phyloP scores from a whole-genome alignment of 2,329 filamentous ascomycete species.

The Dothidotthia symphoricarpi region DNA sequence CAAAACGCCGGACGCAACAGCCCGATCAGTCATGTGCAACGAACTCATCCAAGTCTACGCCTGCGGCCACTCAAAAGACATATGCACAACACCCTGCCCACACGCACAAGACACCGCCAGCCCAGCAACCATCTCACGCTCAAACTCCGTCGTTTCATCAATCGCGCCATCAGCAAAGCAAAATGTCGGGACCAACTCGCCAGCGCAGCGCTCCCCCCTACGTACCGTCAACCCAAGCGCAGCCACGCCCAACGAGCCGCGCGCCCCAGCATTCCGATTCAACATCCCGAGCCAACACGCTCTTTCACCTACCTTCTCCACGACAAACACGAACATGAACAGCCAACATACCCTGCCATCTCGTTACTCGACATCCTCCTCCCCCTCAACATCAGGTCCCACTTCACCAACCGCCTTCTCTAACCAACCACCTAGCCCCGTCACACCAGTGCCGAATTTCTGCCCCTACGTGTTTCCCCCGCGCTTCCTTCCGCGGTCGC shows the following conservation, averaged over 20 bases:
- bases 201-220: not conserved
- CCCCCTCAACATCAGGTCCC: conserved; percentile 5
- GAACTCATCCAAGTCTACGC: conserved; percentile 26
- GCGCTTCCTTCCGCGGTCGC: conserved; percentile 12
- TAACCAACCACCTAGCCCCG: not conserved
- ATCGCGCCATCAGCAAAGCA: no score
- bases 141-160: conserved; percentile 9
- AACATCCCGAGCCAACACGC: no score
- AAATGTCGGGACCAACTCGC: no score
- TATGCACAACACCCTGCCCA: conserved; percentile 30
- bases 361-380: conserved; percentile 2
- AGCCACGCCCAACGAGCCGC: no score
- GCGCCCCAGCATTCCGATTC: not conserved
- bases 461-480: conserved; percentile 24
- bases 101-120: conserved; percentile 15
- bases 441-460: conserved; percentile 9
- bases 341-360: conserved; percentile 5
- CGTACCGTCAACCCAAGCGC: not conserved
- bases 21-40: no score
- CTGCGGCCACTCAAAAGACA: conserved; percentile 24
- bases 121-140: conserved; percentile 5
- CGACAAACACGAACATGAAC: not conserved
- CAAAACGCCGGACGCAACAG: no score
- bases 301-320: no score
- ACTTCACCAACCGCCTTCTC: conserved; percentile 5